phyloP scores from a whole-genome alignment of 352 stramenopile genomes.

The Pilasporangium apinafurcum region DNA sequence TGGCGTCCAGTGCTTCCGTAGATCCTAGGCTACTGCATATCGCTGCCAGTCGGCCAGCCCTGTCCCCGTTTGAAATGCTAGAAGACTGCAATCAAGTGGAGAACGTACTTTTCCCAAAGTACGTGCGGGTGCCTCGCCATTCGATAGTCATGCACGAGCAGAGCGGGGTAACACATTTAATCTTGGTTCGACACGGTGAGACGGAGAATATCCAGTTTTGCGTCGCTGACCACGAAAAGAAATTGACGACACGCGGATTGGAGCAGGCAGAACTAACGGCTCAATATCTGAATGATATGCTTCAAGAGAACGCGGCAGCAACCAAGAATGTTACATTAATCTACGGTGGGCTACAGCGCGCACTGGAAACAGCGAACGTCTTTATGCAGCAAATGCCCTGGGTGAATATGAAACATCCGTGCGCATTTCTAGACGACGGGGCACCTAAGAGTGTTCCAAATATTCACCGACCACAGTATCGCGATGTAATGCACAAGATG shows the following conservation, averaged over 20 bases:
- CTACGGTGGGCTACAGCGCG: conserved; percentile 60
- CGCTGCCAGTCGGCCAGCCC: conserved; percentile 29
- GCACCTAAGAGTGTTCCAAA: conserved; percentile 46
- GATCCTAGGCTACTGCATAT: conserved; percentile 40
- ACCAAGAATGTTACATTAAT: conserved; percentile 49
- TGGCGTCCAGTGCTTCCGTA: conserved; percentile 37
- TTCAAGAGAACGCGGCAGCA: conserved; percentile 14
- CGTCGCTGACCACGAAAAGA: conserved; percentile 67
- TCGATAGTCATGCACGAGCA: conserved; percentile 8
- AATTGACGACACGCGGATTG: conserved; percentile 47
- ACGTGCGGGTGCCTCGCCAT: conserved; percentile 10
- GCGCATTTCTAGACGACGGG: conserved; percentile 70
- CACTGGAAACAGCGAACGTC: conserved; percentile 56
- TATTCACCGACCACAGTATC: conserved; percentile 61
- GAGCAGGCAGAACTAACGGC: conserved; percentile 53
- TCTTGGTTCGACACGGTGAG: conserved; percentile 74
- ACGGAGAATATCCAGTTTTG: conserved; percentile 83
- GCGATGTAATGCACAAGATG: conserved; percentile 72
- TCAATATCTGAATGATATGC: conserved; percentile 36
- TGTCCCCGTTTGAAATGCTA: conserved; percentile 45
- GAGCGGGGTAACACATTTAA: conserved; percentile 42
- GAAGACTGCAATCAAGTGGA: conserved; percentile 42
- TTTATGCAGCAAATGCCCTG: conserved; percentile 62
- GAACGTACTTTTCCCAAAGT: conserved; percentile 56
- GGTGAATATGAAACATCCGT: conserved; percentile 51